phyloP scores from a whole-genome alignment of 2,329 filamentous ascomycete genomes.

The Microdochium trichocladiopsis region DNA sequence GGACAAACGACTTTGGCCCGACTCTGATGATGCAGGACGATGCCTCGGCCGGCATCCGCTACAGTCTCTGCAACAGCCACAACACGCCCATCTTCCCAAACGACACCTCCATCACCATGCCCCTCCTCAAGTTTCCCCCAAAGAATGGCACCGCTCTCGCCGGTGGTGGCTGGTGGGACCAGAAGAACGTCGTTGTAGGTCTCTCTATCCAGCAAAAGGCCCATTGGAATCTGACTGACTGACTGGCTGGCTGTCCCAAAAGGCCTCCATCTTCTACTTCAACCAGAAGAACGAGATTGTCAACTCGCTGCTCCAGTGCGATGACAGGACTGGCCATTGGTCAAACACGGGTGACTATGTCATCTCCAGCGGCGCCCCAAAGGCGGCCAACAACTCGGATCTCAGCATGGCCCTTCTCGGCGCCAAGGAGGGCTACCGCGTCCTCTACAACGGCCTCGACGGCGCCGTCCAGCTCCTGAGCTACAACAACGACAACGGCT shows the following conservation, averaged over 20 bases:
- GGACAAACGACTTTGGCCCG: constrained; percentile 20
- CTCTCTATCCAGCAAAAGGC: background rate
- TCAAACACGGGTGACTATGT: constrained; percentile 17
- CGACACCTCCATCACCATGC: constrained; percentile 17
- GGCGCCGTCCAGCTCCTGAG: constrained; percentile 21
- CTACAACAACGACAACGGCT: constrained; percentile 18
- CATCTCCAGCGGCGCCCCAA: constrained; percentile 16
- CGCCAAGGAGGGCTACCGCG: constrained; percentile 22
- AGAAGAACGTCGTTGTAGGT: constrained; percentile 20
- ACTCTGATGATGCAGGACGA: constrained; percentile 27
- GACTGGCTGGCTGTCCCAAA: constrained; percentile 10
- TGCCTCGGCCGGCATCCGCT: constrained; percentile 23
- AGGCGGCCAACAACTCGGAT: constrained; percentile 19
- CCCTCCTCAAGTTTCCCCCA: constrained; percentile 17
- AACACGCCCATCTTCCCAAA: constrained; percentile 23
- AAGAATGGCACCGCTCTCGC: constrained; percentile 24
- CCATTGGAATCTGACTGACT: constrained; percentile 3
- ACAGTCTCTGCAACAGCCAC: constrained; percentile 25
- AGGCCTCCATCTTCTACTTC: constrained; percentile 30
- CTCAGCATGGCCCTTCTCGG: constrained; percentile 24
- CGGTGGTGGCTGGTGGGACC: constrained; percentile 24
- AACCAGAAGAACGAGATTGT: constrained; percentile 17
- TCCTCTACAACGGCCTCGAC: constrained; percentile 27
- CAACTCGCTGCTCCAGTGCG: constrained; percentile 24
- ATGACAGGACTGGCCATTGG: constrained; percentile 25